A percentile compares a stretch with the other conserved stretches of the same genome.
Evolutionary conservation across 129 eudicot genomes (phyloP).

Genomic region (Gnaphalium uliginosum): DNA sequence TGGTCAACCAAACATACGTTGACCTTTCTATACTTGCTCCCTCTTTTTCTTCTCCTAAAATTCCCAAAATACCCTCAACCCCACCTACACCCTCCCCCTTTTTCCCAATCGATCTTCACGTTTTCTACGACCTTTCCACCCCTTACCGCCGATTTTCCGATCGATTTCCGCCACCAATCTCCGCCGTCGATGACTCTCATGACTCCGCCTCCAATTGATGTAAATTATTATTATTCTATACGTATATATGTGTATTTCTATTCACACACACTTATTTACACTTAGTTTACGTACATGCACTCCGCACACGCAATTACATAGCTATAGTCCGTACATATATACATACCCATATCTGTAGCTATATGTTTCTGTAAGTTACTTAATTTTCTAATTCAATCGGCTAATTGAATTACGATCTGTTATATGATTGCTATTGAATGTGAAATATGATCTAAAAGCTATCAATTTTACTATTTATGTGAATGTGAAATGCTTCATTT

Average conservation of each 20-base stretch:
- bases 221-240: slow-evolving; percentile 17
- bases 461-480: slow-evolving; percentile 12
- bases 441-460: slow-evolving; percentile 12
- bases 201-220: slow-evolving; percentile 67
- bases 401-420: background rate
- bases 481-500: slow-evolving; percentile 16
- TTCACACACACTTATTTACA: slow-evolving; percentile 8
- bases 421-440: slow-evolving; percentile 6
- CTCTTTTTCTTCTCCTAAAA: slow-evolving; percentile 20
- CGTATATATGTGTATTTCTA: background rate
- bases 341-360: slow-evolving; percentile 1
- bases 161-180: slow-evolving; percentile 6
- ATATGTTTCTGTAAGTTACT: slow-evolving; percentile 8
- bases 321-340: background rate
- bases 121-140: slow-evolving; percentile 16
- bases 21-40: slow-evolving; percentile 21
- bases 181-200: slow-evolving; percentile 58
- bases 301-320: slow-evolving; percentile 21
- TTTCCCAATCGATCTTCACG: slow-evolving; percentile 35
- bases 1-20: slow-evolving; percentile 23
- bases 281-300: background rate
- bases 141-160: slow-evolving; percentile 39
- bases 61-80: slow-evolving; percentile 36
- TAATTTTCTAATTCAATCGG: background rate
- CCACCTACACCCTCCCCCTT: slow-evolving; percentile 21